Conservation (phyloP, 129 eudicot genomes). For the Artemisia argyi region DNA sequence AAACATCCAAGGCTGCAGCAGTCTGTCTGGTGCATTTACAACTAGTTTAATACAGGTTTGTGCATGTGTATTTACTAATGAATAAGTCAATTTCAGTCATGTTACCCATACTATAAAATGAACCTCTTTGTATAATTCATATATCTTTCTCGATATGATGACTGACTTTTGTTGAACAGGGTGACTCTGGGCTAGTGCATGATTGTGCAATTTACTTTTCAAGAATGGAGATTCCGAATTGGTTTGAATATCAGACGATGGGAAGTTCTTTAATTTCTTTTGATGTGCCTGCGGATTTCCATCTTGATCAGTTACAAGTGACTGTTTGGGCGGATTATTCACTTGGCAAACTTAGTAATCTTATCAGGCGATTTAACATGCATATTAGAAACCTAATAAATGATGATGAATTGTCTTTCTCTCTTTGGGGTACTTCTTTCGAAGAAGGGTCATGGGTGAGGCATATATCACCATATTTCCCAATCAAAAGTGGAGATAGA, state of each 20-base stretch:
- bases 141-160: background rate
- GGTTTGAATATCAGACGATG: slow-evolving; percentile 16
- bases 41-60: slow-evolving; percentile 24
- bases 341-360: slow-evolving; percentile 10
- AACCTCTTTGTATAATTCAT: background rate
- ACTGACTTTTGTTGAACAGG: slow-evolving; percentile 21
- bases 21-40: slow-evolving; percentile 11
- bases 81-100: background rate
- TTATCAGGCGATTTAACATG: background rate
- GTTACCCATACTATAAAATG: background rate
- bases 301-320: slow-evolving; percentile 11
- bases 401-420: too few relatives aligned
- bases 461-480: too few relatives aligned
- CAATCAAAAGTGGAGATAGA: too few relatives aligned
- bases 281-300: slow-evolving; percentile 10
- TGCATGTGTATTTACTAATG: background rate
- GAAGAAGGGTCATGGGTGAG: too few relatives aligned
- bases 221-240: slow-evolving; percentile 22
- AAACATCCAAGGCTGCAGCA: slow-evolving; percentile 17
- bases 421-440: too few relatives aligned
- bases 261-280: slow-evolving; percentile 17
- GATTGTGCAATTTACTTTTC: slow-evolving; percentile 27
- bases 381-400: slow-evolving; percentile 3
- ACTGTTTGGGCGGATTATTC: slow-evolving; percentile 26
- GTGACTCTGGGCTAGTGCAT: slow-evolving; percentile 8